phyloP scores from a whole-genome alignment of 306 rosid species.

The Quercus robur region DNA sequence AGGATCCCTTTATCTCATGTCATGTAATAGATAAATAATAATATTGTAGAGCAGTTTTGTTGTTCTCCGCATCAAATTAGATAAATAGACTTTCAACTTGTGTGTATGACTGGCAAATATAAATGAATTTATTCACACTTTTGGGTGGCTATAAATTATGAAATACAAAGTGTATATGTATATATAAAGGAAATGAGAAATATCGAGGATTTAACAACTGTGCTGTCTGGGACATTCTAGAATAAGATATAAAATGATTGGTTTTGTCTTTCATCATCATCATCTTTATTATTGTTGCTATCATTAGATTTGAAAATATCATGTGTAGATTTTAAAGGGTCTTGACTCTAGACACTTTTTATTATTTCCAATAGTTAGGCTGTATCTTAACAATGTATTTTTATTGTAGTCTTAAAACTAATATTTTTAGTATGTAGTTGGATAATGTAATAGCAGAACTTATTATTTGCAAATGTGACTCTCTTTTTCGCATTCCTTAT shows the following conservation, averaged over 20 bases:
- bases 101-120: too few relatives aligned
- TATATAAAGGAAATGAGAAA: too few relatives aligned
- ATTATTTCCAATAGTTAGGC: not conserved
- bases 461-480: not conserved
- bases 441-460: not conserved
- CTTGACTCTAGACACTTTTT: not conserved
- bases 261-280: not conserved
- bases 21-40: too few relatives aligned
- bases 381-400: not conserved
- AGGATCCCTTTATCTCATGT: too few relatives aligned
- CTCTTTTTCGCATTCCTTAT: not conserved
- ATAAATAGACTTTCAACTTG: too few relatives aligned
- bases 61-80: too few relatives aligned
- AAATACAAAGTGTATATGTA: too few relatives aligned
- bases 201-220: not conserved
- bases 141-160: too few relatives aligned
- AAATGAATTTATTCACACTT: too few relatives aligned
- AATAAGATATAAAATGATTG: not conserved
- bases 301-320: not conserved
- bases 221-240: not conserved
- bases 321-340: not conserved
- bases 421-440: not conserved
- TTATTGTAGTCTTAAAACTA: not conserved
- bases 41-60: too few relatives aligned
- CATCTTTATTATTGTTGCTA: not conserved